Evolutionary conservation across 1,284 basidiomycete species (phyloP).

Genomic region (Coniferiporia weirii): DNA sequence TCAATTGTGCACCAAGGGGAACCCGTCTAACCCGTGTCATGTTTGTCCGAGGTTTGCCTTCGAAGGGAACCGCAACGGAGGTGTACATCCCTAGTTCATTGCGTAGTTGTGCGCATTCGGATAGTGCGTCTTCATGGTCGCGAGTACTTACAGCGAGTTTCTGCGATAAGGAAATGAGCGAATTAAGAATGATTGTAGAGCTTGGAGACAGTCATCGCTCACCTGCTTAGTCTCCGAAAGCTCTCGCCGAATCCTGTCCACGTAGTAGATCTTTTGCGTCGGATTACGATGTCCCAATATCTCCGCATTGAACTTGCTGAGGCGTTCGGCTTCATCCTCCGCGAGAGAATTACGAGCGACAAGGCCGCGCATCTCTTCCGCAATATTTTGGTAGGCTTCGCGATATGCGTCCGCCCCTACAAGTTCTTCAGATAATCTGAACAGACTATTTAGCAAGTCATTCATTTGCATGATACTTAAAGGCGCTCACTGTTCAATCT

Average conservation of each 20-base stretch:
- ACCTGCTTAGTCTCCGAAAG: constrained; percentile 69
- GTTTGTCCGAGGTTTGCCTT: constrained; percentile 54
- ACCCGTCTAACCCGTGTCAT: constrained; percentile 57
- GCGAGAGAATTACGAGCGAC: constrained; percentile 66
- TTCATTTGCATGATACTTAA: neutral
- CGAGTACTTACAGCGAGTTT: constrained; percentile 48
- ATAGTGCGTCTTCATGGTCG: constrained; percentile 47
- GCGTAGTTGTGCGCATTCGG: constrained; percentile 47
- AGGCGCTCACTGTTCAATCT: constrained; percentile 56
- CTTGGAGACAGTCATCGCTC: constrained; percentile 21
- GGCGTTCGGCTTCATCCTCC: constrained; percentile 59
- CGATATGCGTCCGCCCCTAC: constrained; percentile 55
- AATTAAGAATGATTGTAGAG: neutral
- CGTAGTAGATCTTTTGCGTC: constrained; percentile 67
- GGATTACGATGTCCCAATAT: constrained; percentile 72
- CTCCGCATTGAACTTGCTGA: constrained; percentile 72
- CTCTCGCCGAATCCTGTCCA: constrained; percentile 65
- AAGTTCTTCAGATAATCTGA: constrained; percentile 53
- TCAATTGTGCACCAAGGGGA: constrained; percentile 38
- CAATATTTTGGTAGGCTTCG: constrained; percentile 57
- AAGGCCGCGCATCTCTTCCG: constrained; percentile 57
- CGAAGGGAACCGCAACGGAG: constrained; percentile 52
- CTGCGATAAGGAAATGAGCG: constrained; percentile 30
- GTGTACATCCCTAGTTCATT: constrained; percentile 67
- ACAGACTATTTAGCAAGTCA: neutral